Evolutionary conservation across 169 alveolate genomes (phyloP).

Genomic region (Plasmodium coatneyi): DNA sequence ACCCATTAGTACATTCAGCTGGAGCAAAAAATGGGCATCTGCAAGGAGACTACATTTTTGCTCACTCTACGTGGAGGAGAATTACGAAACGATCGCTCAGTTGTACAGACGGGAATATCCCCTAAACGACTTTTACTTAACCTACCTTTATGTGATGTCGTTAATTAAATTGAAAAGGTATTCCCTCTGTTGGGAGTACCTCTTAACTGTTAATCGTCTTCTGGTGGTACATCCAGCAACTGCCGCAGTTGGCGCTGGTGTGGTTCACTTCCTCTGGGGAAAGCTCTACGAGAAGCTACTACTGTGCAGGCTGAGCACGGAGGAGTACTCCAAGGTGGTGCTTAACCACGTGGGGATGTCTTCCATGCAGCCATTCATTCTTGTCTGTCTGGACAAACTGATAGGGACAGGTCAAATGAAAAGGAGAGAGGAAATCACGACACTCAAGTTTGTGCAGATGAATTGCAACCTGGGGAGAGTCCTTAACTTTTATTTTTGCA

Average conservation of each 20-base stretch:
- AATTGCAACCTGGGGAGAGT: conserved; percentile 11
- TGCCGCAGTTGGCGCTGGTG: not conserved
- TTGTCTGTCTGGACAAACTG: conserved; percentile 35
- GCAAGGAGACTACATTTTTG: conserved; percentile 4
- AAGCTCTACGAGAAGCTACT: conserved; percentile 23
- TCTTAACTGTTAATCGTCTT: not conserved
- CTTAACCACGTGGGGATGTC: conserved; percentile 1
- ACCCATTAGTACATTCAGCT: not conserved
- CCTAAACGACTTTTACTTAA: conserved; percentile 16
- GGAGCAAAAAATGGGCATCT: not conserved
- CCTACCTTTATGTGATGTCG: conserved; percentile 19
- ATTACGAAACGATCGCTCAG: not conserved
- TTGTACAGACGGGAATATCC: conserved; percentile 21
- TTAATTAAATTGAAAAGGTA: conserved; percentile 34
- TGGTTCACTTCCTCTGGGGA: conserved; percentile 10
- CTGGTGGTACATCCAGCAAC: not conserved
- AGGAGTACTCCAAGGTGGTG: conserved; percentile 37
- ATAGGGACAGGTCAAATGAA: conserved; percentile 38
- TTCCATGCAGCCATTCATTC: conserved; percentile 22
- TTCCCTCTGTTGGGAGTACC: conserved; percentile 13
- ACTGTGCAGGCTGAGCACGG: conserved; percentile 9
- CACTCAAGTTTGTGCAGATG: not conserved
- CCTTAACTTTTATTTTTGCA: conserved; percentile 12
- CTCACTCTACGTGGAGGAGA: conserved; percentile 6
- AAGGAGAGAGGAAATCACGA: conserved; percentile 9